Base-by-base conservation (phyloP, 108 stramenopile genomes). In the Cyclotella atomus region DNA sequence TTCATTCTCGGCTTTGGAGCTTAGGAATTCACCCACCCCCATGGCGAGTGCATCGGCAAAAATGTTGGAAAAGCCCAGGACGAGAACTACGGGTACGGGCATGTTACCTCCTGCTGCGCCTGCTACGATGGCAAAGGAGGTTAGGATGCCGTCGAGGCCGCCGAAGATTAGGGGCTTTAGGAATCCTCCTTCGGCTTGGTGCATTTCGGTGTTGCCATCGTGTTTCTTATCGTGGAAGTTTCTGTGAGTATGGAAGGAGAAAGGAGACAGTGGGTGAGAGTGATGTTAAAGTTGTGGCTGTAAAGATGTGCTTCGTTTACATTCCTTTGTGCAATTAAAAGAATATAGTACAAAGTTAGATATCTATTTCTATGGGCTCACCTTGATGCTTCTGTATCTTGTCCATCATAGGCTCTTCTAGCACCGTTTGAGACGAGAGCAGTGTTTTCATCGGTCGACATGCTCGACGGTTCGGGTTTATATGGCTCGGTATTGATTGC, bases 21-120 rank as follows among this genome's bases (percentile, higher is more conserved):
- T 93, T n/a, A 98, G 81, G 66, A 97, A 98, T 82, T 99, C 99
- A 10, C 98, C 97, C 12, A 99, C 96, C 14, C 99, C 99, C 97
- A 99, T 98, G 79, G 87, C 81, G 20, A 99, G 82, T 0, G 99
- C 97, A 71, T 98, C 97, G 14, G 98, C 99, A 68, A 98, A 93
- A 52, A 99, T 96, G 75, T 96, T 98, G 68, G 87, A 88, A 60
- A 98, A 97, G 23, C 99, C 99, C 2, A 99, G 85, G 62, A 98
- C 87, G n/a, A 99, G 85, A 19, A 99, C 92, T 9, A 97, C 96
- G 21, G 83, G 77, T 0, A 86, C 53, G 64, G 87, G 70, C 65
- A 98, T 71, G 8, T 81, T 78, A 0, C 97, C 97, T 21, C 98
- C 98, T 3, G 97, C 95, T 9, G 97, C 95, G 12, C 96, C 98